These are phyloP conservation scores for Jimgerdemannia flammicorona DNA, from an alignment of 192 early-diverging fungal species.

Conservation along the genomic window DNA sequence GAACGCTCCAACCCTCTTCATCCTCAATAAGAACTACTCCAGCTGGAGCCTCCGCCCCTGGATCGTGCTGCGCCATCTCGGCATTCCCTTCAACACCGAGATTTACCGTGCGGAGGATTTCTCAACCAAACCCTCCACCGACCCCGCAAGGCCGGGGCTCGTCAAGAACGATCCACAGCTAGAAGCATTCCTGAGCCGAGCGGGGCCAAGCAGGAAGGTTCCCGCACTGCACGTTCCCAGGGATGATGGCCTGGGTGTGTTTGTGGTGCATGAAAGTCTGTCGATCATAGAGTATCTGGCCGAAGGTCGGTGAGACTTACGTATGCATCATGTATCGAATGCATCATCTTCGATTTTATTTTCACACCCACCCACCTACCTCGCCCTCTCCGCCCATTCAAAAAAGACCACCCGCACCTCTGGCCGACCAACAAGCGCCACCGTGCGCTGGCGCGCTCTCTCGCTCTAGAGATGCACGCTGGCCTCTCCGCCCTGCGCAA, in stretches of 20 bases:
- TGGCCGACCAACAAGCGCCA: conserved; percentile 28
- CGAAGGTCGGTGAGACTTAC: too few species aligned
- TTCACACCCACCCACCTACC: background rate
- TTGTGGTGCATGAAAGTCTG: too few species aligned
- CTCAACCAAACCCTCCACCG: too few species aligned
- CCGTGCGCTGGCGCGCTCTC: conserved; percentile 29
- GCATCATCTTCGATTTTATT: background rate
- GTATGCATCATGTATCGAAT: too few species aligned
- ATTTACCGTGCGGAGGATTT: too few species aligned
- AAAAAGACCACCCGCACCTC: conserved; percentile 23
- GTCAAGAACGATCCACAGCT: conserved; percentile 7
- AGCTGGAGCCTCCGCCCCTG: conserved; percentile 34
- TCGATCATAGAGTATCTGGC: too few species aligned
- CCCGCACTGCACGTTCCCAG: too few species aligned
- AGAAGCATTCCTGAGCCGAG: conserved; percentile 11
- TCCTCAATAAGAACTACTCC: conserved; percentile 33
- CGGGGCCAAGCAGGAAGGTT: conserved; percentile 29
- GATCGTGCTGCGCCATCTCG: conserved; percentile 18
- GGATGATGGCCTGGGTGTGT: too few species aligned
- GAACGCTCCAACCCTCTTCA: conserved; percentile 12
- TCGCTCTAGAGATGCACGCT: conserved; percentile 32
- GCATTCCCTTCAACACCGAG: conserved; percentile 17
- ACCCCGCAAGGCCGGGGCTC: too few species aligned
- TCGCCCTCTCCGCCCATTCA: too few species aligned
- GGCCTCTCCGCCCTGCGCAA: conserved; percentile 15